Conservation (phyloP, 2,329 filamentous ascomycete genomes). For the Thelonectria discophora region DNA sequence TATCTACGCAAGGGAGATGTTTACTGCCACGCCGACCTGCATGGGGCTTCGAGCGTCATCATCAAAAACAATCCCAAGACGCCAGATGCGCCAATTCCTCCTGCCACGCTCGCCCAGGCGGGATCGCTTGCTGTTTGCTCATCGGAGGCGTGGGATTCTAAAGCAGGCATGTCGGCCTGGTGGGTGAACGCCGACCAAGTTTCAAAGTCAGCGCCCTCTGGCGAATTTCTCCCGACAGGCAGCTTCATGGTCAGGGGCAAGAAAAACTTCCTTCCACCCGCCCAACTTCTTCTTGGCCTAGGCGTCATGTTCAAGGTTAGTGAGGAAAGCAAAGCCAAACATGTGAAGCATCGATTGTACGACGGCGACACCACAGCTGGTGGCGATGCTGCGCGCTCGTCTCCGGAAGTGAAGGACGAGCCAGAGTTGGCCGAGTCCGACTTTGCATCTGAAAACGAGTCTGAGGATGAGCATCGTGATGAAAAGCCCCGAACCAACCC, state of each 20-base stretch:
- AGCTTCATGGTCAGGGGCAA: slow-evolving; percentile 83
- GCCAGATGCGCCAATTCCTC: slow-evolving; percentile 86
- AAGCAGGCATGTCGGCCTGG: slow-evolving; percentile 94
- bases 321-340: slow-evolving; percentile 83
- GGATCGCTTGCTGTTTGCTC: slow-evolving; percentile 85
- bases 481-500: slow-evolving; percentile 49
- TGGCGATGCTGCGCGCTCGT: slow-evolving; percentile 34
- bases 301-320: slow-evolving; percentile 89
- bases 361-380: slow-evolving; percentile 37
- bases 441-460: slow-evolving; percentile 44
- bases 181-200: slow-evolving; percentile 94
- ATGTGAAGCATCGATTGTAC: slow-evolving; percentile 71
- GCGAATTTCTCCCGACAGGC: slow-evolving; percentile 81
- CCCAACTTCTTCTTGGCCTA: slow-evolving; percentile 87
- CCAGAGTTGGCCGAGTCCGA: slow-evolving; percentile 41
- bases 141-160: slow-evolving; percentile 93
- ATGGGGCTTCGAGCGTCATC: slow-evolving; percentile 84
- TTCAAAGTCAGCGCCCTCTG: slow-evolving; percentile 81
- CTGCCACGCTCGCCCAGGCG: slow-evolving; percentile 89
- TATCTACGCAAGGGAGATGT: slow-evolving; percentile 90
- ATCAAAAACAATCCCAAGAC: slow-evolving; percentile 86
- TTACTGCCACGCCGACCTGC: slow-evolving; percentile 89
- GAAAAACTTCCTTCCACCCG: slow-evolving; percentile 91
- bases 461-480: slow-evolving; percentile 46
- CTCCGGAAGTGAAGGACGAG: slow-evolving; percentile 40